Conservation (phyloP, 163 green algal species). For the Scenedesmus sp. region DNA sequence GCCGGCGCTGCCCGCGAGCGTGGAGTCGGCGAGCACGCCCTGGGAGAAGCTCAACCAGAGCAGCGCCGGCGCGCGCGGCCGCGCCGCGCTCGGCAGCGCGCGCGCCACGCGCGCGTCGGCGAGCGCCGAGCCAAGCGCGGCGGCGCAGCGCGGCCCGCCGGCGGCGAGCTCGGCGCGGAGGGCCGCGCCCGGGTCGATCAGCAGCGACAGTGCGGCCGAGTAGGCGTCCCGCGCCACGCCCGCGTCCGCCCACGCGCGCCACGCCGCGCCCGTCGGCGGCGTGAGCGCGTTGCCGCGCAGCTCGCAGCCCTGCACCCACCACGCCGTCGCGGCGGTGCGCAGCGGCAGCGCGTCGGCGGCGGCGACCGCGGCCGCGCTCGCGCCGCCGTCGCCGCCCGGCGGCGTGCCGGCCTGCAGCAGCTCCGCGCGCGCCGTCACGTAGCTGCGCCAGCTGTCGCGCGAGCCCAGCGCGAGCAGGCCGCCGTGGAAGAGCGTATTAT, state of each 20-base stretch:
- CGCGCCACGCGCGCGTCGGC: not conserved
- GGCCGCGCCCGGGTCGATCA: not conserved
- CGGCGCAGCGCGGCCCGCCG: not conserved
- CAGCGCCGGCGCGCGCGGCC: not conserved
- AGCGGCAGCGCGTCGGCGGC: not conserved
- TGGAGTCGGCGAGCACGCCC: not conserved
- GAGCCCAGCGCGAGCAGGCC: not conserved
- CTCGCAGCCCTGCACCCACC: not conserved
- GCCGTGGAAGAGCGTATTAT: conserved; percentile 12
- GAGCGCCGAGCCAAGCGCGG: not conserved
- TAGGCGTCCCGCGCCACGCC: too few relatives aligned
- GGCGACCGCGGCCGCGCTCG: not conserved
- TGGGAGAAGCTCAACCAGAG: not conserved
- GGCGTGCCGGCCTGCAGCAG: not conserved
- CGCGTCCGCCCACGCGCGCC: too few relatives aligned
- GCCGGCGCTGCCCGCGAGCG: not conserved
- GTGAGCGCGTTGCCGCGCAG: conserved; percentile 1
- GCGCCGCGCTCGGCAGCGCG: not conserved
- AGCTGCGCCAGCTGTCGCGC: not conserved
- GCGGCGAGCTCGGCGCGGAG: not conserved
- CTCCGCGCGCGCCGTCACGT: not conserved
- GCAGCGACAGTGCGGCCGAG: not conserved
- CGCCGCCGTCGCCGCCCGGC: not conserved
- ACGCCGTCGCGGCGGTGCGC: not conserved
- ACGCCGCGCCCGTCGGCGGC: not conserved